A percentile compares a stretch with the other conserved stretches of the same genome.
phyloP scores from a whole-genome alignment of 2,329 filamentous ascomycete species.

The Epichloe bromicola region DNA sequence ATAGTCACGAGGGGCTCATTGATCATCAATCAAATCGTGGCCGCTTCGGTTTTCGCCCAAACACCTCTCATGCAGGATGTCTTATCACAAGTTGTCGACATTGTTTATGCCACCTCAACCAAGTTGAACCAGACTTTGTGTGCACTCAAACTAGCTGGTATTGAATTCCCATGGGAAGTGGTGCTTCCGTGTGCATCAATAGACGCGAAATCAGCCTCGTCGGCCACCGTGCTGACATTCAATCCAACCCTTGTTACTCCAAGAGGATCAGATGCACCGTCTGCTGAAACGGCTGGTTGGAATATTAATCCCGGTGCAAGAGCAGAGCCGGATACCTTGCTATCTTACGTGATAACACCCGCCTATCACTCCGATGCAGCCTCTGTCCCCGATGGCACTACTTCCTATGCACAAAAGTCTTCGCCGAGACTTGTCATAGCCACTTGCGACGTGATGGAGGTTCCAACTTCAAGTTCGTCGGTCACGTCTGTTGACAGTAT shows the following conservation, averaged over 20 bases:
- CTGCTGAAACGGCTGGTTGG: neutral
- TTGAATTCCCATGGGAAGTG: constrained; percentile 6
- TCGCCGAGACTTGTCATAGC: neutral
- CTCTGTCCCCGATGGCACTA: neutral
- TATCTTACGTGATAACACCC: neutral
- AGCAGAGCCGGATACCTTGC: neutral
- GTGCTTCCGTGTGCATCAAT: constrained; percentile 10
- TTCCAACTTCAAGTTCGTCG: neutral
- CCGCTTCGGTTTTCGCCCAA: constrained; percentile 1
- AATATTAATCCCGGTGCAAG: constrained; percentile 1
- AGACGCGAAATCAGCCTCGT: neutral
- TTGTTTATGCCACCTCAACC: constrained; percentile 10
- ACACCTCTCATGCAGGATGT: constrained; percentile 8
- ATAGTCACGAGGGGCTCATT: constrained; percentile 10
- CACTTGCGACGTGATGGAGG: neutral
- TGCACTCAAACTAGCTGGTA: constrained; percentile 6
- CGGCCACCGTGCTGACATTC: constrained; percentile 1
- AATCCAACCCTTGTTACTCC: neutral
- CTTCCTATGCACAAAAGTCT: neutral
- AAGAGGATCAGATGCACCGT: neutral
- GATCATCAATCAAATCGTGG: constrained; percentile 12
- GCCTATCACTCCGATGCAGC: neutral
- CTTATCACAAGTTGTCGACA: constrained; percentile 11
- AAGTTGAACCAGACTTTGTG: constrained; percentile 11
- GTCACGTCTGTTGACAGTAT: neutral